Percentiles rank a stretch among this genome's conserved stretches.
Conservation (phyloP, 2,329 filamentous ascomycete species). For the Aspergillus calidoustus region DNA sequence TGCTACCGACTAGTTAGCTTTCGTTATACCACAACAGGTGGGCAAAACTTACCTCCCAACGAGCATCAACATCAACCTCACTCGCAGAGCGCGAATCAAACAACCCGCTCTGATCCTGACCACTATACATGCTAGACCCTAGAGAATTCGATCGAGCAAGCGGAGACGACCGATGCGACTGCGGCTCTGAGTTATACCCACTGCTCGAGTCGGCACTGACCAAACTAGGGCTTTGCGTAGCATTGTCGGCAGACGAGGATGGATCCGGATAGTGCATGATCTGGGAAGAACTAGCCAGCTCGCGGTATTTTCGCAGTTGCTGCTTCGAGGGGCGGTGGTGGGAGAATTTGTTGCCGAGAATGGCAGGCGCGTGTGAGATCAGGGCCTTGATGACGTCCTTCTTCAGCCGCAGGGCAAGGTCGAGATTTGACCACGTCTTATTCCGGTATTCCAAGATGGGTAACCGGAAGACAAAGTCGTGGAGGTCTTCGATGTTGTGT, state of each 20-base stretch:
- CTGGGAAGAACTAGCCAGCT: slow-evolving; percentile 79
- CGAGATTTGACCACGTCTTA: slow-evolving; percentile 98
- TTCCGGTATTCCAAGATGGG: slow-evolving; percentile 95
- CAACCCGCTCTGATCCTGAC: slow-evolving; percentile 28
- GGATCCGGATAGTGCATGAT: slow-evolving; percentile 56
- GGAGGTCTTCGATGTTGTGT: slow-evolving; percentile 93
- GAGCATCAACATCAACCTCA: slow-evolving; percentile 44
- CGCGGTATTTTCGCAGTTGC: slow-evolving; percentile 77
- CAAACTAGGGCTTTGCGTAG: slow-evolving; percentile 31
- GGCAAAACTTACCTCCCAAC: slow-evolving; percentile 40
- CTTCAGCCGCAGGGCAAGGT: slow-evolving; percentile 89
- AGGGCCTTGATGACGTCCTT: slow-evolving; percentile 92
- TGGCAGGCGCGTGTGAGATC: slow-evolving; percentile 92
- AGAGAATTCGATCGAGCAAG: slow-evolving; percentile 42
- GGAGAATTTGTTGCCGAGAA: slow-evolving; percentile 96
- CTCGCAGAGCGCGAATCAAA: slow-evolving; percentile 41
- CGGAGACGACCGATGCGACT: slow-evolving; percentile 42
- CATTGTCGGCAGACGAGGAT: slow-evolving; percentile 33
- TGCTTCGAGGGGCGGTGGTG: slow-evolving; percentile 82
- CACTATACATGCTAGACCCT: slow-evolving; percentile 36
- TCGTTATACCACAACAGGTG: not conserved
- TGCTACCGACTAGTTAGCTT: slow-evolving; percentile 32
- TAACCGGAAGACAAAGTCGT: slow-evolving; percentile 95
- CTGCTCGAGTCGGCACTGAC: slow-evolving; percentile 45
- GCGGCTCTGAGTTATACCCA: slow-evolving; percentile 40